phyloP scores from a whole-genome alignment of 768 basidiomycete species.

The Hypholoma sublateritium region DNA sequence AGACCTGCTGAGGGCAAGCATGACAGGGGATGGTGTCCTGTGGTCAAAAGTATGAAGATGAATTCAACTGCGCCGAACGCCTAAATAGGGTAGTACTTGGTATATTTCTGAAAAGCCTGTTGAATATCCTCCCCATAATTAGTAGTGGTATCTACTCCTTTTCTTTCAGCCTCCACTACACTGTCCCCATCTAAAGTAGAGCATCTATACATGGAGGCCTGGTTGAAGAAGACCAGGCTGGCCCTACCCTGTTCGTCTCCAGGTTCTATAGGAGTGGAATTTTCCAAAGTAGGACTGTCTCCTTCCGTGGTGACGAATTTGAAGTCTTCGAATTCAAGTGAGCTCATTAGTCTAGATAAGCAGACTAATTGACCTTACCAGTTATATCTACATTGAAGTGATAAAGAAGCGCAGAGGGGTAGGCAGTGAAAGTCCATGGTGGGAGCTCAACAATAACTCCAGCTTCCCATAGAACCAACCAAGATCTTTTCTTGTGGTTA shows the following conservation, averaged over 20 bases:
- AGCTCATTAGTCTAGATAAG: not conserved
- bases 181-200: slow-evolving; percentile 14
- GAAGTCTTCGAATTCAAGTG: not conserved
- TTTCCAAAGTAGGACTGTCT: not conserved
- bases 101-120: no score
- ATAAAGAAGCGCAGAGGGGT: slow-evolving; percentile 31
- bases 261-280: not conserved
- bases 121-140: no score
- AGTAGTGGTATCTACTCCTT: no score
- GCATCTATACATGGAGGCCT: slow-evolving; percentile 20
- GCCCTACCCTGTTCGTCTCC: slow-evolving; percentile 16
- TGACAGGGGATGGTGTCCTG: no score
- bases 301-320: not conserved
- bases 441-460: slow-evolving; percentile 31
- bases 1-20: no score
- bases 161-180: not conserved
- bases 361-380: slow-evolving; percentile 14
- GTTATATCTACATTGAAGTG: slow-evolving; percentile 33
- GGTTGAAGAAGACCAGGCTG: slow-evolving; percentile 22
- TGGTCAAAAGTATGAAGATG: no score
- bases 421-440: slow-evolving; percentile 26
- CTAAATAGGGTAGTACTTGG: no score
- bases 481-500: slow-evolving; percentile 14
- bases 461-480: slow-evolving; percentile 37
- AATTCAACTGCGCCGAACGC: no score